Base-by-base conservation (phyloP, 225 moss, liverwort and hornwort genomes). In the Pleurozium schreberi region DNA sequence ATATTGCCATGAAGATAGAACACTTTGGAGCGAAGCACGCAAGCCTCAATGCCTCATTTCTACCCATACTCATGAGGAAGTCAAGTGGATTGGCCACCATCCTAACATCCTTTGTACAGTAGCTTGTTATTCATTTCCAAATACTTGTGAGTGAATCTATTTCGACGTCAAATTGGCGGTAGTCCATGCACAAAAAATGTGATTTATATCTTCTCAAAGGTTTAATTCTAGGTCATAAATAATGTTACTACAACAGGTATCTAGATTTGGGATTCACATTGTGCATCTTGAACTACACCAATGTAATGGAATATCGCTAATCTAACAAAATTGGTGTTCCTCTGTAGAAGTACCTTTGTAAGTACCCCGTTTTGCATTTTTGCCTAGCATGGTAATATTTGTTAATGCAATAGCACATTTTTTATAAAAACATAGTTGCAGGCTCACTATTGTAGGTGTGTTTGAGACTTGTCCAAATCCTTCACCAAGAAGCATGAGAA, bases 401-500 rank as follows among this genome's bases (percentile, higher is more conserved):
- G n/a, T n/a, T n/a, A 4, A 33, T 75, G 2, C 12, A 12, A 31
- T 47, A 49, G 11, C 31, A 75, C 33, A 33, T 33, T 33, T 6
- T 31, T 30, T 31, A 10, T 4, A 1, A 11, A 50, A 49, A 33
- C 1, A 33, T 50, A 33, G 31, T 75, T 20, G 20, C 13, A 50
- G 8, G 2, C 20, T 75, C 5, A 7, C 13, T 12, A 50, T 21
- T 34, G 12, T 50, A 33, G 19, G 7, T 8, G 20, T 33, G 11
- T 50, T 75, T 20, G 21, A 20, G 2, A 50, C 8, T 50, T 75
- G 31, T 4, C 75, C 8, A 8, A 75, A 75, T 75, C 8, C 21
- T 75, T 50, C 8, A 50, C 2, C 0, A 0, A 5, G 8, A 75
- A 50, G 19, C n/a, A n/a, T n/a, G n/a, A n/a, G n/a, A n/a, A n/a